phyloP scores from a whole-genome alignment of 2,329 filamentous ascomycete genomes.

The Aspergillus bombycis region DNA sequence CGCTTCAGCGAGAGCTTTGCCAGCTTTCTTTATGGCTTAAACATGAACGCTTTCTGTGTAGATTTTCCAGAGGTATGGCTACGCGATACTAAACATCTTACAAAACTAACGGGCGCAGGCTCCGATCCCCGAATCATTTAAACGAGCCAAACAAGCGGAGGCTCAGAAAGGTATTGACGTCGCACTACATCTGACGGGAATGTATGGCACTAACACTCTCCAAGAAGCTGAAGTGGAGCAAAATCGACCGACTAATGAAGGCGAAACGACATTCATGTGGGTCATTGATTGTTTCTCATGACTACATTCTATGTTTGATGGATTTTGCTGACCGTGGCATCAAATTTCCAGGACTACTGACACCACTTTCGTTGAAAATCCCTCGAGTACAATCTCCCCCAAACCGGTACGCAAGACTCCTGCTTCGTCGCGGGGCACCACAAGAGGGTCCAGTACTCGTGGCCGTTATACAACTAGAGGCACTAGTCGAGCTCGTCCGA shows the following conservation, averaged over 20 bases:
- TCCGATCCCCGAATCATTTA: constrained; percentile 82
- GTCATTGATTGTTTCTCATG: constrained; percentile 30
- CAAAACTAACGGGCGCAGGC: constrained; percentile 55
- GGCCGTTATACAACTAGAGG: constrained; percentile 44
- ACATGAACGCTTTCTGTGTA: constrained; percentile 99
- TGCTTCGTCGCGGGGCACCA: constrained; percentile 27
- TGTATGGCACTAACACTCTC: constrained; percentile 15
- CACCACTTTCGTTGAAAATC: constrained; percentile 88
- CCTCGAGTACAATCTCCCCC: constrained; percentile 55
- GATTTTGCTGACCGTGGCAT: constrained; percentile 11
- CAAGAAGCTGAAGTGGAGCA: constrained; percentile 39
- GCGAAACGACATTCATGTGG: constrained; percentile 84
- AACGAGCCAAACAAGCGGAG: constrained; percentile 63
- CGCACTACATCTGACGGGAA: background rate
- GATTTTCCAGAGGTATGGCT: constrained; percentile 84
- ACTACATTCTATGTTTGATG: constrained; percentile 7
- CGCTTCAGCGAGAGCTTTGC: constrained; percentile 96
- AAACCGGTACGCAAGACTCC: constrained; percentile 46
- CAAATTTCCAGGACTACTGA: constrained; percentile 72
- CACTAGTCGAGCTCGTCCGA: constrained; percentile 36
- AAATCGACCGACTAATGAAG: constrained; percentile 50
- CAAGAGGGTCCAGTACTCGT: constrained; percentile 27
- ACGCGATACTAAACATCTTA: background rate
- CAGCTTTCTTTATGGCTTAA: constrained; percentile 90
- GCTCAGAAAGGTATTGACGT: constrained; percentile 48